A percentile compares a stretch with the other conserved stretches of the same genome.
phyloP scores from a whole-genome alignment of 495 filamentous ascomycete genomes.

The Poronia punctata region DNA sequence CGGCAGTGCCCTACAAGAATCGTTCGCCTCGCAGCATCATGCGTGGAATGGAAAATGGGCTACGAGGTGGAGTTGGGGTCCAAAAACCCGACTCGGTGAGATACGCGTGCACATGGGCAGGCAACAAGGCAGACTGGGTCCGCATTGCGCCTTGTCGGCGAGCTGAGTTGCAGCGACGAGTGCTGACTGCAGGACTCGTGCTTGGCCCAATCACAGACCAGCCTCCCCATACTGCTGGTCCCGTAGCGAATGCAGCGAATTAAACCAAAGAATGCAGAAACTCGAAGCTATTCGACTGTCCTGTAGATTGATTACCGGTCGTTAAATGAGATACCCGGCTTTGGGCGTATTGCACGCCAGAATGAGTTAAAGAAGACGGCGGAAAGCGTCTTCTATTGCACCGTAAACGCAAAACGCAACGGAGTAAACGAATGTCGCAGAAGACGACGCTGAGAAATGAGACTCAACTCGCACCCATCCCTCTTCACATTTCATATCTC shows the following conservation, averaged over 20 bases:
- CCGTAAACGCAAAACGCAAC: slow-evolving; percentile 7
- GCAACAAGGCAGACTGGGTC: slow-evolving; percentile 31
- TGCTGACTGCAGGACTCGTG: slow-evolving; percentile 32
- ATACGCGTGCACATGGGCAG: slow-evolving; percentile 21
- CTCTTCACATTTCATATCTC: too few relatives aligned
- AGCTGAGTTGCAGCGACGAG: slow-evolving; percentile 26
- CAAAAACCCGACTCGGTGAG: slow-evolving; percentile 28
- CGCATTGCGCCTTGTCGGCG: slow-evolving; percentile 27
- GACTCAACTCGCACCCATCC: too few relatives aligned
- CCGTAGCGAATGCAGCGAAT: slow-evolving; percentile 9
- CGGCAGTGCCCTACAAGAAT: slow-evolving; percentile 26
- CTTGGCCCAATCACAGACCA: slow-evolving; percentile 23
- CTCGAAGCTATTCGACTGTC: slow-evolving; percentile 19
- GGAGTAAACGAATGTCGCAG: slow-evolving; percentile 8
- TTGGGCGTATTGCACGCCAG: slow-evolving; percentile 23
- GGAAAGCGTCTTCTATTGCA: background rate
- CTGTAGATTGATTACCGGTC: slow-evolving; percentile 16
- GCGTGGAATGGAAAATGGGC: slow-evolving; percentile 24
- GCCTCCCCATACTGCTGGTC: slow-evolving; percentile 9
- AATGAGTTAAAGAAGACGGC: slow-evolving; percentile 11
- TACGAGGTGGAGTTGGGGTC: slow-evolving; percentile 28
- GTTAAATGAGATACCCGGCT: slow-evolving; percentile 17
- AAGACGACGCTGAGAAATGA: too few relatives aligned
- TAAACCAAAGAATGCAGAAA: slow-evolving; percentile 18
- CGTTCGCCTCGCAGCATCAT: slow-evolving; percentile 29